Evolutionary conservation across 2,329 filamentous ascomycete genomes (phyloP).

Genomic region (Stemphylium lycopersici): DNA sequence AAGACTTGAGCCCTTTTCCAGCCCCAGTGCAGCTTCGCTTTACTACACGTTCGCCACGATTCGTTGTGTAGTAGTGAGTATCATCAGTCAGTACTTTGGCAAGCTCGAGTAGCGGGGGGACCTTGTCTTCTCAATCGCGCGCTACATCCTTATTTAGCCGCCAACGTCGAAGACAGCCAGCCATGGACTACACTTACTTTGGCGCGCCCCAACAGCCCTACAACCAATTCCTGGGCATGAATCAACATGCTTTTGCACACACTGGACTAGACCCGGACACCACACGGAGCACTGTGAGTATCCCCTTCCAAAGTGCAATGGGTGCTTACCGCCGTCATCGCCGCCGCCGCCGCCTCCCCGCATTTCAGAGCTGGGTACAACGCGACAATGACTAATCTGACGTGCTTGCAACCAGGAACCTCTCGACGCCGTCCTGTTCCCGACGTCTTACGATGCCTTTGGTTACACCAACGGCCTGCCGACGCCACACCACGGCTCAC

Average conservation of each 20-base stretch:
- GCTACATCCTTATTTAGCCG: not conserved
- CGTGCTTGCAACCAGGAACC: conserved; percentile 46
- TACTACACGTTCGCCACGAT: not conserved
- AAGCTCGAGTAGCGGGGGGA: not conserved
- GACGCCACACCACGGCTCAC: conserved; percentile 40
- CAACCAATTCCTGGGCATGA: conserved; percentile 55
- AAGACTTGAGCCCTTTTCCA: not conserved
- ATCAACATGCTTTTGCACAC: conserved; percentile 44
- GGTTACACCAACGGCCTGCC: conserved; percentile 35
- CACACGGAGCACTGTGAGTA: conserved; percentile 42
- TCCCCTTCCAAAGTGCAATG: not conserved
- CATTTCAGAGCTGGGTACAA: conserved; percentile 6
- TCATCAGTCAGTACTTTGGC: not conserved
- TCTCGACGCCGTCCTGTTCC: conserved; percentile 48
- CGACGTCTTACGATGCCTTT: conserved; percentile 39
- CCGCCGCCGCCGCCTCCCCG: not conserved
- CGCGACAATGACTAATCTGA: conserved; percentile 28
- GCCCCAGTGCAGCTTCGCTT: not conserved
- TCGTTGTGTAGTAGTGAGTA: not conserved
- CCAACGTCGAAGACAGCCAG: conserved; percentile 1
- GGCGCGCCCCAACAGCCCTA: conserved; percentile 54
- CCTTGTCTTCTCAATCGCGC: not conserved
- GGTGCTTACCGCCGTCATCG: not conserved
- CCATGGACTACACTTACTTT: conserved; percentile 66
- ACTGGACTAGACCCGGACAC: conserved; percentile 47